Evolutionary conservation across 176 grass and related monocot genomes (phyloP).

Genomic region (Ensete ventricosum): DNA sequence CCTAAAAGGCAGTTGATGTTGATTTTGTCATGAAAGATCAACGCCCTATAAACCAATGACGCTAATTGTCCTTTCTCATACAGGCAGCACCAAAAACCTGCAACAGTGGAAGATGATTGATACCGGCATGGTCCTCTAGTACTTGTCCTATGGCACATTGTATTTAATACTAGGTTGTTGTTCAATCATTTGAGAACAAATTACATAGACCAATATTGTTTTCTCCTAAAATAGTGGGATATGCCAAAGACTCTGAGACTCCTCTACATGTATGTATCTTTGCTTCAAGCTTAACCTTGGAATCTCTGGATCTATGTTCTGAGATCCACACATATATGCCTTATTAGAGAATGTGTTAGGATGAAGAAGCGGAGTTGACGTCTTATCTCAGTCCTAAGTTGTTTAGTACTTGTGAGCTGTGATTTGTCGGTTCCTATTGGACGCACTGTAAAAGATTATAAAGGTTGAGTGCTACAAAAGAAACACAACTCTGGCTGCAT

Average conservation of each 20-base stretch:
- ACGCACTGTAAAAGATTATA: too few species aligned
- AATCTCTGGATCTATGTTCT: neutral
- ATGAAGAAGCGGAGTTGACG: neutral
- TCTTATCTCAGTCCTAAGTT: neutral
- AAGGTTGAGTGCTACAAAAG: neutral
- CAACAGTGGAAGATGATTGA: neutral
- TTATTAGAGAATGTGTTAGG: neutral
- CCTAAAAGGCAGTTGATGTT: neutral
- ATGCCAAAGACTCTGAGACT: neutral
- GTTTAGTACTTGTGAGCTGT: neutral
- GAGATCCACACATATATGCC: neutral
- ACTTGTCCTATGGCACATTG: neutral
- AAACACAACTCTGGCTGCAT: neutral
- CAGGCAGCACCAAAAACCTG: conserved; percentile 4
- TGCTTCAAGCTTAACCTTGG: neutral
- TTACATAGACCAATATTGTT: neutral
- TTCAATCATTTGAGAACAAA: conserved; percentile 3
- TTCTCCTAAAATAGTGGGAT: neutral
- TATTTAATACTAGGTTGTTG: neutral
- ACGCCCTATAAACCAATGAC: neutral
- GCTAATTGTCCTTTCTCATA: neutral
- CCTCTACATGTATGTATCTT: neutral
- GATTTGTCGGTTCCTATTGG: neutral
- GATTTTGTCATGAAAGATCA: neutral
- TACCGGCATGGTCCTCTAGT: neutral